Evolutionary conservation across 331 rosid genomes (phyloP), one percentile per base, ranked within the genome.

Genomic region (Erythrophleum ivorense): DNA sequence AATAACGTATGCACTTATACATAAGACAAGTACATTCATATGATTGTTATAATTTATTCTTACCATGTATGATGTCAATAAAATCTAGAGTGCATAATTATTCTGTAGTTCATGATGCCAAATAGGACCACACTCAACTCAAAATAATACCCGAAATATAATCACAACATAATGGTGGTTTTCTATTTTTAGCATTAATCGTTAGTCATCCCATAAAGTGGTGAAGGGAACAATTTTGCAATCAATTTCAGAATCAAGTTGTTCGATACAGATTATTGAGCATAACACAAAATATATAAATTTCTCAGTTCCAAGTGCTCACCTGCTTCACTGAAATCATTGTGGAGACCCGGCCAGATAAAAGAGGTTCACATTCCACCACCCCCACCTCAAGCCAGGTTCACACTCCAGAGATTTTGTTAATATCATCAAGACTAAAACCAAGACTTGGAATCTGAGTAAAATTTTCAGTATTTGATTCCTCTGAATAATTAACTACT

Each of bases 401-500:
- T 57, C 81, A 85, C 84, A 48, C 34, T 70, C 18, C 6, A 68
- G 63, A 80, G 3, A 76, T 16, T 63, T 29, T 77, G 54, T 45
- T 34, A 7, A 19, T 19, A 38, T 43, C 46, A 80, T 59, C 11
- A 73, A 79, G 45, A 83, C 76, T 48, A 68, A 18, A 54, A 81
- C 52, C 78, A 81, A 67, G 67, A 66, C 36, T 54, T 12, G 38
- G 80, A 68, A 34, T 60, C 69, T 72, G 38, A 31, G 14, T 21
- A 3, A 14, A 77, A 33, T 14, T 72, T 70, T 67, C 55, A 73
- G 79, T 45, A 53, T 81, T 53, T 75, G 34, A 77, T 80, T 83
- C 74, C 76, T 60, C 46, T 57, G 40, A 71, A 52, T 21, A 60
- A 81, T 67, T 21, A 81, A 78, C 83, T 73, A 85, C 9, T 19